Evolutionary conservation across 495 filamentous ascomycete genomes (phyloP).

Genomic region (Haplographium delicatum): DNA sequence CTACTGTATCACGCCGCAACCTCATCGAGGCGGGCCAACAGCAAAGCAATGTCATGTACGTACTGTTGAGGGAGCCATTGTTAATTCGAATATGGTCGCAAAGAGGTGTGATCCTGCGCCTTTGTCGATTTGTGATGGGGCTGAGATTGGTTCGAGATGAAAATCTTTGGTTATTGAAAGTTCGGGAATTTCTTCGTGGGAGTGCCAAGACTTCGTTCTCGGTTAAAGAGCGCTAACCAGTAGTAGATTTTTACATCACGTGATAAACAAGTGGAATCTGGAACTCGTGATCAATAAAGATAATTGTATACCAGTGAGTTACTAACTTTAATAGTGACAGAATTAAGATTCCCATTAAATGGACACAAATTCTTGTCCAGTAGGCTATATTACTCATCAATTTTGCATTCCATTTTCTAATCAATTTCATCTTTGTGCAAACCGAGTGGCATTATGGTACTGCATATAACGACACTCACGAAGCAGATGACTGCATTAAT

Average conservation of each 20-base stretch:
- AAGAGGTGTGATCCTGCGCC: conserved; percentile 28
- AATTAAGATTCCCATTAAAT: too few species aligned
- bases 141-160: conserved; percentile 1
- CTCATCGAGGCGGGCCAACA: conserved; percentile 28
- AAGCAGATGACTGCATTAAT: too few species aligned
- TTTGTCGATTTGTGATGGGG: conserved; percentile 9
- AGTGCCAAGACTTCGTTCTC: conserved; percentile 11
- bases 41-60: conserved; percentile 28
- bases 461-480: too few species aligned
- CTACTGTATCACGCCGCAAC: conserved; percentile 79
- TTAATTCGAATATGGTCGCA: conserved; percentile 22
- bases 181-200: neutral
- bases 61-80: conserved; percentile 29
- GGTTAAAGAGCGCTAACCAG: neutral
- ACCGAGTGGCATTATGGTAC: too few species aligned
- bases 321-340: too few species aligned
- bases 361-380: too few species aligned
- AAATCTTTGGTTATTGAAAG: neutral
- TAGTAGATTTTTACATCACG: neutral
- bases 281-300: too few species aligned
- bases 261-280: neutral
- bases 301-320: too few species aligned
- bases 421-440: too few species aligned
- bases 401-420: too few species aligned
- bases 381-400: too few species aligned